Evolutionary conservation across 768 basidiomycete species (phyloP).

Genomic region (Lyophyllum shimeji): DNA sequence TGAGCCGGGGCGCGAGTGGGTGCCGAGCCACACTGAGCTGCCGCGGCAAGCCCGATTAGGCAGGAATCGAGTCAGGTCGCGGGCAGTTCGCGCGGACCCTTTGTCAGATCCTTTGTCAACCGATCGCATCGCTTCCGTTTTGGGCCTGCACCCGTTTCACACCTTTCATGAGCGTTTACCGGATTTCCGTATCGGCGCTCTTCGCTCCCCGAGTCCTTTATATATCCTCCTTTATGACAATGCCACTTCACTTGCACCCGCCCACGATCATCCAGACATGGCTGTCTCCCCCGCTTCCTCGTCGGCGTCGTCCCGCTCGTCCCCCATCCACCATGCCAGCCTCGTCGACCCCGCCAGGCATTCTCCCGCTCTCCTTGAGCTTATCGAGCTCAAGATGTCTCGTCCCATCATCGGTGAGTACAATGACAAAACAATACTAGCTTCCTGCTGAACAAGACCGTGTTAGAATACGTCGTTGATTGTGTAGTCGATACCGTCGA

Average conservation of each 20-base stretch:
- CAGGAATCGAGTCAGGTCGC: conserved; percentile 14
- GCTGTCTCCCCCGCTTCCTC: conserved; percentile 25
- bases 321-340: conserved; percentile 41
- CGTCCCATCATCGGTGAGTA: conserved; percentile 63
- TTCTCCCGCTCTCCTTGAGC: conserved; percentile 64
- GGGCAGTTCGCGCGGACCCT: conserved; percentile 15
- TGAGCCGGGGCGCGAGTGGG: conserved; percentile 10
- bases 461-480: conserved; percentile 70
- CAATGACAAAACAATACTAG: background rate
- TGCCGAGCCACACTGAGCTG: conserved; percentile 18
- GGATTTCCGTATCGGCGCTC: conserved; percentile 31
- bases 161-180: conserved; percentile 22
- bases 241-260: conserved; percentile 15
- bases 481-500: conserved; percentile 71
- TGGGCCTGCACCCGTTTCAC: conserved; percentile 13
- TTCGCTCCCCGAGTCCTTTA: conserved; percentile 32
- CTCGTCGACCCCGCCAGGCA: conserved; percentile 67
- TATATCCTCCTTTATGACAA: conserved; percentile 27
- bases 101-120: conserved; percentile 24
- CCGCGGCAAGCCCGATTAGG: conserved; percentile 17
- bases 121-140: conserved; percentile 20
- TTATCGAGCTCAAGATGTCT: conserved; percentile 65
- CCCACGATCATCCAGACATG: conserved; percentile 20
- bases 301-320: conserved; percentile 27
- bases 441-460: conserved; percentile 6